Conservation (phyloP, 2,329 filamentous ascomycete genomes). For the Trichophyton simii region DNA sequence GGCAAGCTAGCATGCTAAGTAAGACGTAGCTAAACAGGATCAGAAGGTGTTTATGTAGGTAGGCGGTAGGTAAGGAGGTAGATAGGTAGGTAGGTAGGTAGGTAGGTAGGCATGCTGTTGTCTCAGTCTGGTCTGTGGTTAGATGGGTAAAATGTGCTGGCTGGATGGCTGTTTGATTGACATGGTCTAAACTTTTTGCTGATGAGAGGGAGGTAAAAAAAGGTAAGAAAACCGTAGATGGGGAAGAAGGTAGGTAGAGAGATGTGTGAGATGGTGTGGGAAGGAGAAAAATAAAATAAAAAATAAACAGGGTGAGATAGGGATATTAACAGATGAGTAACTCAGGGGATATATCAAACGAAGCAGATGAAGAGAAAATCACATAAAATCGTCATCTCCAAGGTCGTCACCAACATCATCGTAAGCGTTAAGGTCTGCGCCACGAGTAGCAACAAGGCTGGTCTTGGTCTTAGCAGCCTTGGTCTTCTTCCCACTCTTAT, state of each 20-base stretch:
- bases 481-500: conserved; percentile 91
- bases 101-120: neutral
- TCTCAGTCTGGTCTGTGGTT: neutral
- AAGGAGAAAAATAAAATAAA: too few relatives aligned
- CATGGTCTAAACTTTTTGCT: neutral
- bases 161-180: neutral
- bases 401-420: conserved; percentile 64
- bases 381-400: conserved; percentile 46
- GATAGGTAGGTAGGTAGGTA: too few relatives aligned
- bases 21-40: neutral
- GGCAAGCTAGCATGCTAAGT: neutral
- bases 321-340: too few relatives aligned
- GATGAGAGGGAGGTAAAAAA: neutral
- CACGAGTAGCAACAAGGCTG: conserved; percentile 51
- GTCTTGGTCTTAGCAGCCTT: conserved; percentile 96
- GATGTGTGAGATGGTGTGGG: too few relatives aligned
- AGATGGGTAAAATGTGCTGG: neutral
- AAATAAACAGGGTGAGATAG: too few relatives aligned
- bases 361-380: conserved; percentile 16
- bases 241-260: neutral
- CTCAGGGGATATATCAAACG: neutral
- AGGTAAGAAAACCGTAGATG: neutral
- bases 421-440: conserved; percentile 62
- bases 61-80: neutral
- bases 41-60: neutral